These are phyloP conservation scores for Huntiella abstrusa DNA, from an alignment of 2,329 filamentous ascomycete species.

Conservation along the genomic window DNA sequence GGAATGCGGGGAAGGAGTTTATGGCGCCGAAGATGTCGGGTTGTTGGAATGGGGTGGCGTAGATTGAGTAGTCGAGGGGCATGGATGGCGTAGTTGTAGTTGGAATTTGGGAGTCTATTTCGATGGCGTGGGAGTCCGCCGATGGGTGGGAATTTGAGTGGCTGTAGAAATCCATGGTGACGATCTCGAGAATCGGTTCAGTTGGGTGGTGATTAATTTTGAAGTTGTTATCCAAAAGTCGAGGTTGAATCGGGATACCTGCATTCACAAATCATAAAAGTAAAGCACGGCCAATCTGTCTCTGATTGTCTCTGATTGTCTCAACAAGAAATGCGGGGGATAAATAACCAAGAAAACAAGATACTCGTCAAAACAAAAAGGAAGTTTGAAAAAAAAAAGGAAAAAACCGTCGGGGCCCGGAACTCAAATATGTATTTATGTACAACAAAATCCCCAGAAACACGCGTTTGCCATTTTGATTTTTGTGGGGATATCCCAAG, in stretches of 20 bases:
- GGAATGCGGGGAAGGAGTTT: not conserved
- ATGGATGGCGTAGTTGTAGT: slow-evolving; percentile 2
- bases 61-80: slow-evolving; percentile 4
- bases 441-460: not conserved
- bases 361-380: not conserved
- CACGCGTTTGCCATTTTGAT: too few species aligned
- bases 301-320: not conserved
- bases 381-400: not conserved
- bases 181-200: slow-evolving; percentile 9
- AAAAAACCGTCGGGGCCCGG: not conserved
- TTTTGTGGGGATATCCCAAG: too few species aligned
- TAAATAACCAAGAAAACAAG: not conserved
- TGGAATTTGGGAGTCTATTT: too few species aligned
- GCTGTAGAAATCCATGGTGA: slow-evolving; percentile 9
- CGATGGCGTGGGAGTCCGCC: not conserved
- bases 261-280: not conserved
- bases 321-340: not conserved
- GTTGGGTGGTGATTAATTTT: too few species aligned
- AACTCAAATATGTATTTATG: not conserved
- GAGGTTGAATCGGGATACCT: too few species aligned
- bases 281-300: not conserved
- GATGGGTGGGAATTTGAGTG: not conserved
- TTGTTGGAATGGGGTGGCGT: slow-evolving; percentile 5
- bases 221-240: too few species aligned
- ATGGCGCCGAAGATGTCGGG: not conserved